These are phyloP conservation scores for Agroathelia rolfsii DNA, from an alignment of 1,284 basidiomycete species.

Conservation along the genomic window DNA sequence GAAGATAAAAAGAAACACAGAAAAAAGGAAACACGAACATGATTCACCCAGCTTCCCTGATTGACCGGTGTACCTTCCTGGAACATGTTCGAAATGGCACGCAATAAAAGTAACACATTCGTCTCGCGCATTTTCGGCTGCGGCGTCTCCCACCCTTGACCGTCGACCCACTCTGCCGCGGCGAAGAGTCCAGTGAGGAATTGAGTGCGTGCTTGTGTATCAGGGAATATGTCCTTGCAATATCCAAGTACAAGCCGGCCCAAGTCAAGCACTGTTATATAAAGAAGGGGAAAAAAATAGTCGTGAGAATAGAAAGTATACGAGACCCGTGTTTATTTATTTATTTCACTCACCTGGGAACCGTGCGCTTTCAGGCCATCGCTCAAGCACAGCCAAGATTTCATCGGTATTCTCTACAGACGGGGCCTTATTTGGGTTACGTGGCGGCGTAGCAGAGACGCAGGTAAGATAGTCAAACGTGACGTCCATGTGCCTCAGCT, in stretches of 20 bases:
- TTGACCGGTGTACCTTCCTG: constrained; percentile 37
- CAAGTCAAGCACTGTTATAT: constrained; percentile 74
- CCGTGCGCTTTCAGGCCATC: constrained; percentile 74
- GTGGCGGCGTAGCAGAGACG: constrained; percentile 31
- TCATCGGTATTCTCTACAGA: constrained; percentile 46
- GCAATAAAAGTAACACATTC: constrained; percentile 77
- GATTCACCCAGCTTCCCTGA: constrained; percentile 39
- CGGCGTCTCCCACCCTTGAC: constrained; percentile 37
- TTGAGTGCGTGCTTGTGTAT: constrained; percentile 34
- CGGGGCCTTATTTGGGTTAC: constrained; percentile 24
- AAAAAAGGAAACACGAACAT: constrained; percentile 35
- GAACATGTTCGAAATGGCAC: constrained; percentile 77
- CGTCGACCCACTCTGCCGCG: constrained; percentile 55
- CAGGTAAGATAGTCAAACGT: constrained; percentile 55
- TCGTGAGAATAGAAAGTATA: constrained; percentile 3
- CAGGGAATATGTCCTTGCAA: constrained; percentile 41
- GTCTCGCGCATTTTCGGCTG: constrained; percentile 70
- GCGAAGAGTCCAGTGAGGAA: constrained; percentile 58
- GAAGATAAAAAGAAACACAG: too few species aligned
- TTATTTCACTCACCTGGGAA: constrained; percentile 63
- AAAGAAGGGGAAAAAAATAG: constrained; percentile 4
- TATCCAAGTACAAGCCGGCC: constrained; percentile 69
- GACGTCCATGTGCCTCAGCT: constrained; percentile 54
- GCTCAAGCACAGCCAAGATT: constrained; percentile 56
- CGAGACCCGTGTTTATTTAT: background rate